Percentiles rank a stretch among this genome's conserved stretches.
Conservation (phyloP, 2,329 filamentous ascomycete species). For the Hyphodiscus sp. region DNA sequence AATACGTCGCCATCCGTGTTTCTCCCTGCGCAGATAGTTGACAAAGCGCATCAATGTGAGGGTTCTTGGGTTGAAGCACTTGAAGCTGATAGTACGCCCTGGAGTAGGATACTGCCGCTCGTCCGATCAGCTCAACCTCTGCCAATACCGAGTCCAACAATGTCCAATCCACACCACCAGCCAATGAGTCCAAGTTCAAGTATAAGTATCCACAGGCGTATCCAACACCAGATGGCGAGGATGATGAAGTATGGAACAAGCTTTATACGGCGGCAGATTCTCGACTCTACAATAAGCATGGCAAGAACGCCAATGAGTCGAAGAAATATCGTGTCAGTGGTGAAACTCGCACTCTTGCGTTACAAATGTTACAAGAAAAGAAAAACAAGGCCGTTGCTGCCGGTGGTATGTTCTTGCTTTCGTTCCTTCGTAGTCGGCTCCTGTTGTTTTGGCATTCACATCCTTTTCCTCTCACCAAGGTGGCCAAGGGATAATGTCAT, state of each 20-base stretch:
- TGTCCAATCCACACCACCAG: background rate
- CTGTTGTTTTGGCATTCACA: no score
- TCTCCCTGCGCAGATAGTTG: background rate
- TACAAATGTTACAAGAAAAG: conserved; percentile 24
- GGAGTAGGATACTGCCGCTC: background rate
- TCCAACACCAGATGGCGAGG: conserved; percentile 26
- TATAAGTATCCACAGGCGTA: conserved; percentile 29
- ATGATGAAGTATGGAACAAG: conserved; percentile 28
- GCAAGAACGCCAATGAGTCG: conserved; percentile 23
- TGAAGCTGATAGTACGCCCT: background rate
- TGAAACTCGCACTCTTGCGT: conserved; percentile 21
- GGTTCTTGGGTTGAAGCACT: background rate
- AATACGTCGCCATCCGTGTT: background rate
- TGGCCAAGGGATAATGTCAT: background rate
- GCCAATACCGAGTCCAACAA: background rate
- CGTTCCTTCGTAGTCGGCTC: background rate
- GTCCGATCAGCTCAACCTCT: background rate
- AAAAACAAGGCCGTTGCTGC: conserved; percentile 17
- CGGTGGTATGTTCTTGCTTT: background rate
- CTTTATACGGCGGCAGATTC: conserved; percentile 29
- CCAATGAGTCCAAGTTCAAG: conserved; percentile 23
- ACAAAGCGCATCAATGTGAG: no score
- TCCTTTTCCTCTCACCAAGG: background rate
- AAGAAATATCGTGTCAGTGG: conserved; percentile 20
- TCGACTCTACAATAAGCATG: conserved; percentile 26